Conservation (phyloP, 1,284 basidiomycete species). For the Cryptococcus hybrid region DNA sequence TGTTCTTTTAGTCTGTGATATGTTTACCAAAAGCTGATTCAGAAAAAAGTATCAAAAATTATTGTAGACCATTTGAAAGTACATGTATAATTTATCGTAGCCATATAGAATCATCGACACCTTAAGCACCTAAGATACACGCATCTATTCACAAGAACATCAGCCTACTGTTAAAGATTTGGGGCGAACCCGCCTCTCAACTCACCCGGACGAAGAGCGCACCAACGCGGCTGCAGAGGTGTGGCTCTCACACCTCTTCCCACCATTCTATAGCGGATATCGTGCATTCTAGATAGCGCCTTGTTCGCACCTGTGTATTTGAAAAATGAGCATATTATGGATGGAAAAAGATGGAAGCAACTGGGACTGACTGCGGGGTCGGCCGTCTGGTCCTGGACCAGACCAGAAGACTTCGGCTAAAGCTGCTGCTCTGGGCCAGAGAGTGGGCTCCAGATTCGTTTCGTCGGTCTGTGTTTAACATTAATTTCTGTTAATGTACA, state of each 20-base stretch:
- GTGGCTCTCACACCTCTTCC: conserved; percentile 66
- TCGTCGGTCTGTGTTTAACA: conserved; percentile 58
- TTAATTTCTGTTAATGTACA: conserved; percentile 15
- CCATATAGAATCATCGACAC: no score
- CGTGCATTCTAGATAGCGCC: conserved; percentile 74
- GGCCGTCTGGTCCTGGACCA: conserved; percentile 54
- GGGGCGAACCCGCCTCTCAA: no score
- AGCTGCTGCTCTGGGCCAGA: conserved; percentile 76
- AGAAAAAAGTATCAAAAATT: no score
- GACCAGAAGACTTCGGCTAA: conserved; percentile 82
- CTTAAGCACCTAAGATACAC: no score
- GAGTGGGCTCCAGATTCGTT: conserved; percentile 65
- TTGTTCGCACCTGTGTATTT: conserved; percentile 52
- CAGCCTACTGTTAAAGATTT: no score
- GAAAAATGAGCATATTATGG: neutral
- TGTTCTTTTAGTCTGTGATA: no score
- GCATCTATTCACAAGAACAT: no score
- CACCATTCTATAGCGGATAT: conserved; percentile 66
- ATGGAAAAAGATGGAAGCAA: neutral
- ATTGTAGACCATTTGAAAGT: no score
- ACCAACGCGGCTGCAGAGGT: conserved; percentile 76
- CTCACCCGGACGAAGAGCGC: conserved; percentile 64
- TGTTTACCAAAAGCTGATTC: no score
- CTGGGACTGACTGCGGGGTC: conserved; percentile 18
- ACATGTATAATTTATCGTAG: no score